A percentile compares a stretch with the other conserved stretches of the same genome.
Evolutionary conservation across 441 rosid genomes (phyloP).

Genomic region (Omphalea diandra): DNA sequence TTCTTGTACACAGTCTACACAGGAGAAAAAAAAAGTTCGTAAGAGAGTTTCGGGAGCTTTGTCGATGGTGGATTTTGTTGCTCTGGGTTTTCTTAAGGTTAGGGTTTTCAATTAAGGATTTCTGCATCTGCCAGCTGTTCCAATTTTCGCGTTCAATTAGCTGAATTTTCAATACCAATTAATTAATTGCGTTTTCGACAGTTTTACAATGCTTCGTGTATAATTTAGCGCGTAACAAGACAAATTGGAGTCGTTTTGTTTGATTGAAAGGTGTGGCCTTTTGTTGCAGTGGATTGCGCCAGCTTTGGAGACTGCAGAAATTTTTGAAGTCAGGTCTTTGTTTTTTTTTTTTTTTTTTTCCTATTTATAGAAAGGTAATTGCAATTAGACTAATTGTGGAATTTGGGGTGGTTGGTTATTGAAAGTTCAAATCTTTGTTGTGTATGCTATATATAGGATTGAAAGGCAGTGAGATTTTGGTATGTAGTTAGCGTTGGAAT

Average conservation of each 20-base stretch:
- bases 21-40: too few species aligned
- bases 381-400: slow-evolving; percentile 7
- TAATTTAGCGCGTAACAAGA: slow-evolving; percentile 19
- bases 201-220: background rate
- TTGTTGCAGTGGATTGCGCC: slow-evolving; percentile 36
- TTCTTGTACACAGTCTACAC: background rate
- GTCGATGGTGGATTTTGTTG: slow-evolving; percentile 17
- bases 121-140: background rate
- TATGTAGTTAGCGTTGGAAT: background rate
- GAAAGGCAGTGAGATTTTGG: slow-evolving; percentile 4
- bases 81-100: background rate
- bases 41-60: slow-evolving; percentile 26
- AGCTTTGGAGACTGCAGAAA: slow-evolving; percentile 31
- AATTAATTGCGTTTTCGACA: background rate
- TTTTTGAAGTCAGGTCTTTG: slow-evolving; percentile 30
- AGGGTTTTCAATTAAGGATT: slow-evolving; percentile 9
- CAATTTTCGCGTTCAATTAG: slow-evolving; percentile 12
- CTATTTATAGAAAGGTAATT: slow-evolving; percentile 25
- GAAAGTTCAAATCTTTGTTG: background rate
- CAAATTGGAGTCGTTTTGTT: slow-evolving; percentile 25
- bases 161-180: slow-evolving; percentile 14
- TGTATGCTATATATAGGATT: slow-evolving; percentile 11
- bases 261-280: slow-evolving; percentile 38
- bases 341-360: slow-evolving; percentile 13
- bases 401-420: slow-evolving; percentile 16